Evolutionary conservation across 176 grass and related monocot genomes (phyloP).

Genomic region (Tillandsia fasciculata): DNA sequence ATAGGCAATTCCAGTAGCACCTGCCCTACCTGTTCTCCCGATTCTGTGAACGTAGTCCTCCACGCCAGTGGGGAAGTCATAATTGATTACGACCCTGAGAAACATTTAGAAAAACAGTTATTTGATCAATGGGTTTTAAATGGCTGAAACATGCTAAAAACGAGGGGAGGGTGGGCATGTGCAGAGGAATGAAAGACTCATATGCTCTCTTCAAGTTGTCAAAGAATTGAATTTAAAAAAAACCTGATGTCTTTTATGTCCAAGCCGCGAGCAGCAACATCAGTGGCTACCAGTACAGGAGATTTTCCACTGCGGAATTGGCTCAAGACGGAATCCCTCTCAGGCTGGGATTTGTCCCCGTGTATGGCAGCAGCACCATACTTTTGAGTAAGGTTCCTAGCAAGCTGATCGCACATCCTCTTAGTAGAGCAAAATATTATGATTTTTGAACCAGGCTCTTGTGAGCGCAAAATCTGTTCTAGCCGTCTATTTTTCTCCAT

Average conservation of each 20-base stretch:
- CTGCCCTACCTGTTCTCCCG: conserved; percentile 87
- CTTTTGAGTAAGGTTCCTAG: conserved; percentile 42
- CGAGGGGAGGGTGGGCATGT: background rate
- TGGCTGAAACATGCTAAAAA: background rate
- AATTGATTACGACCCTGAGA: conserved; percentile 56
- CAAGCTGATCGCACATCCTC: conserved; percentile 86
- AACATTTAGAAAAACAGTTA: background rate
- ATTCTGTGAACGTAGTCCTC: conserved; percentile 98
- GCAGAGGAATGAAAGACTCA: background rate
- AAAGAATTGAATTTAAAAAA: conserved; percentile 24
- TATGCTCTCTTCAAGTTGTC: conserved; percentile 2
- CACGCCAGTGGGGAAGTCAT: conserved; percentile 74
- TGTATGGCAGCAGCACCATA: conserved; percentile 80
- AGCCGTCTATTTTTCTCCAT: conserved; percentile 67
- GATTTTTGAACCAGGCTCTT: conserved; percentile 68
- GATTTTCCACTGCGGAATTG: conserved; percentile 67
- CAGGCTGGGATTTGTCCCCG: conserved; percentile 88
- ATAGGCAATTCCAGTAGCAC: conserved; percentile 66
- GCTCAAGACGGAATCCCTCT: conserved; percentile 83
- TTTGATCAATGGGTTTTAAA: background rate
- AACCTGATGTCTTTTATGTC: conserved; percentile 90
- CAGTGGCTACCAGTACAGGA: conserved; percentile 78
- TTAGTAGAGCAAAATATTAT: conserved; percentile 99
- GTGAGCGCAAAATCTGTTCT: conserved; percentile 68
- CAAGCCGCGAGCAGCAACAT: conserved; percentile 86